Conservation (phyloP, 805 yeast genomes). For the Myxozyma mucilagina region DNA sequence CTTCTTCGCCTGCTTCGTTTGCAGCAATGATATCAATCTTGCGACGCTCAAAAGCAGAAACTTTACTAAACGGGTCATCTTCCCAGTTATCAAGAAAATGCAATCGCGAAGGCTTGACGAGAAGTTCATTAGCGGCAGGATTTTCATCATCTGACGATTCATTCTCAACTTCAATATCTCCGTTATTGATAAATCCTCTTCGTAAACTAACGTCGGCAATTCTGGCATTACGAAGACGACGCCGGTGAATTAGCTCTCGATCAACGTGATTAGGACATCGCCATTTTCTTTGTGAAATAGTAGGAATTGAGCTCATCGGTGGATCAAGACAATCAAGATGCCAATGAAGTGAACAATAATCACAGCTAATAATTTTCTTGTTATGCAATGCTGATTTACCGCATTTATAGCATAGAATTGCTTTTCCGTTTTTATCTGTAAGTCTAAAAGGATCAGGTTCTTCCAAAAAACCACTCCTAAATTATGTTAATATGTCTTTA, state of each 20-base stretch:
- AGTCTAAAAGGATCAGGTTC: conserved; percentile 63
- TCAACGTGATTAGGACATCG: conserved; percentile 81
- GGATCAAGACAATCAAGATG: conserved; percentile 84
- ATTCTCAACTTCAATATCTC: conserved; percentile 57
- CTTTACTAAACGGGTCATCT: conserved; percentile 13
- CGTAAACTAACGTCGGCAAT: conserved; percentile 56
- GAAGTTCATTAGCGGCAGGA: conserved; percentile 12
- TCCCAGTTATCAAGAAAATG: conserved; percentile 28
- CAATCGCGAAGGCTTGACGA: conserved; percentile 21
- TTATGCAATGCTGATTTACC: conserved; percentile 64
- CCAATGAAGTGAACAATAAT: conserved; percentile 80
- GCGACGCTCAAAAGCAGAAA: conserved; percentile 30
- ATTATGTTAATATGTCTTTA: conserved; percentile 33
- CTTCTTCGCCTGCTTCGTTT: conserved; percentile 36
- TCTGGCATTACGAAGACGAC: conserved; percentile 50
- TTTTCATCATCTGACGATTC: conserved; percentile 45
- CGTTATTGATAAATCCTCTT: conserved; percentile 55
- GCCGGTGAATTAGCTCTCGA: conserved; percentile 40
- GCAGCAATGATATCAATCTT: conserved; percentile 10
- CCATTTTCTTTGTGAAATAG: conserved; percentile 76
- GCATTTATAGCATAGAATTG: conserved; percentile 75
- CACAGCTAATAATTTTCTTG: conserved; percentile 68
- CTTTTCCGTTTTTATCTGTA: conserved; percentile 66
- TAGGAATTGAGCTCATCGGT: conserved; percentile 71
- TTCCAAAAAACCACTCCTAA: conserved; percentile 47